A percentile compares a stretch with the other conserved stretches of the same genome.
Conservation (phyloP, 257 asterid genomes). For the Linaria vulgaris region DNA sequence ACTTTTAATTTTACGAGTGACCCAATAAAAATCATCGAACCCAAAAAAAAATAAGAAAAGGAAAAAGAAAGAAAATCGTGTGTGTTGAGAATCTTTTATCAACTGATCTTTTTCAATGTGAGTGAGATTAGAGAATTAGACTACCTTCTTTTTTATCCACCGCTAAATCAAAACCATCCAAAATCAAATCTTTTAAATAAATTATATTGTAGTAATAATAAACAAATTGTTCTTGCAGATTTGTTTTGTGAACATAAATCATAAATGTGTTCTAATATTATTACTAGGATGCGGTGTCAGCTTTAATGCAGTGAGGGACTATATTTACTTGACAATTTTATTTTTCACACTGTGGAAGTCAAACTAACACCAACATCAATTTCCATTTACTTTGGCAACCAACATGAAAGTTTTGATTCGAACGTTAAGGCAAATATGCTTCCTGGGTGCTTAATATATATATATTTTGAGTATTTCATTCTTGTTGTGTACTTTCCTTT, state of each 20-base stretch:
- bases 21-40: slow-evolving; percentile 34
- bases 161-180: slow-evolving; percentile 44
- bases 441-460: slow-evolving; percentile 31
- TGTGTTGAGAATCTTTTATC: slow-evolving; percentile 55
- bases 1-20: slow-evolving; percentile 41
- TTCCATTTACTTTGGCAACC: neutral
- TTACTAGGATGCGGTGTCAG: slow-evolving; percentile 37
- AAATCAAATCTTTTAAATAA: slow-evolving; percentile 33
- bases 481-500: slow-evolving; percentile 15
- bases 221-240: slow-evolving; percentile 23
- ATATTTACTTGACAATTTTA: slow-evolving; percentile 17
- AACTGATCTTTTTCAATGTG: slow-evolving; percentile 34
- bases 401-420: too few relatives aligned
- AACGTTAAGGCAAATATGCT: neutral
- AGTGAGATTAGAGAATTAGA: too few relatives aligned
- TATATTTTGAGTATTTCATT: neutral
- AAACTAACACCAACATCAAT: slow-evolving; percentile 5
- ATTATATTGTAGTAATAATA: slow-evolving; percentile 20
- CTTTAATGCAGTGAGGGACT: slow-evolving; percentile 28
- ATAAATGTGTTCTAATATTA: slow-evolving; percentile 28
- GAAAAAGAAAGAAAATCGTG: slow-evolving; percentile 40
- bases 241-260: slow-evolving; percentile 25
- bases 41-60: slow-evolving; percentile 16
- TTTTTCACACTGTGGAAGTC: slow-evolving; percentile 30
- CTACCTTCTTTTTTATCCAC: slow-evolving; percentile 45